A percentile compares a stretch with the other conserved stretches of the same genome.
Evolutionary conservation across 768 basidiomycete species (phyloP).

Genomic region (Pleurotus platypus): DNA sequence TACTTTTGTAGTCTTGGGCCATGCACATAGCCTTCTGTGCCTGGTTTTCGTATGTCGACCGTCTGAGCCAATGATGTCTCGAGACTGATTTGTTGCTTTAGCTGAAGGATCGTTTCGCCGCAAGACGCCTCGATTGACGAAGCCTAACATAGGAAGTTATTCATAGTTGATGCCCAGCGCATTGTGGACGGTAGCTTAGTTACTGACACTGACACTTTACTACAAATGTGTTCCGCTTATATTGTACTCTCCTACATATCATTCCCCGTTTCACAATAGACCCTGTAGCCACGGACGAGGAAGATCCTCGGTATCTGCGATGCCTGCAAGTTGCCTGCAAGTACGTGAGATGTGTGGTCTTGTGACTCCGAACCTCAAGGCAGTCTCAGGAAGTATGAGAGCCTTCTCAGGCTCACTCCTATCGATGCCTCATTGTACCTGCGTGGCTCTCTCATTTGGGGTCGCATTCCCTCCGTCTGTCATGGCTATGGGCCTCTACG

Average conservation of each 20-base stretch:
- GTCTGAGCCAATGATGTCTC: not conserved
- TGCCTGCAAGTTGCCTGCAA: not conserved
- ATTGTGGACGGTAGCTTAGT: not conserved
- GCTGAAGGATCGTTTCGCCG: constrained; percentile 41
- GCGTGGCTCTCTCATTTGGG: constrained; percentile 20
- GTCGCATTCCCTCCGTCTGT: not conserved
- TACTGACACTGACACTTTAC: not conserved
- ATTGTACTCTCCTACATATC: not conserved
- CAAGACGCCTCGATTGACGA: constrained; percentile 32
- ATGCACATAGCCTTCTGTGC: constrained; percentile 1
- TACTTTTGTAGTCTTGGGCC: constrained; percentile 15
- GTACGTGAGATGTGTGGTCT: not conserved
- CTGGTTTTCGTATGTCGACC: constrained; percentile 6
- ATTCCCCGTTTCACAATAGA: not conserved
- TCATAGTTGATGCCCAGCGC: not conserved
- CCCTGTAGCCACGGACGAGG: not conserved
- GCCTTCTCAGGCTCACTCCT: constrained; percentile 5
- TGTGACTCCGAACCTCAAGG: constrained; percentile 1
- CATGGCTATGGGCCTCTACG: not conserved
- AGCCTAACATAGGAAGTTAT: constrained; percentile 1
- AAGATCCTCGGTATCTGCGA: not conserved
- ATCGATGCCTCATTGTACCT: constrained; percentile 29
- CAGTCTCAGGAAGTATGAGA: not conserved
- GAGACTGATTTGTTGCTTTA: constrained; percentile 15
- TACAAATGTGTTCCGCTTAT: not conserved